Conservation (phyloP, 192 early-diverging fungal genomes). For the Entomortierella parvispora region DNA sequence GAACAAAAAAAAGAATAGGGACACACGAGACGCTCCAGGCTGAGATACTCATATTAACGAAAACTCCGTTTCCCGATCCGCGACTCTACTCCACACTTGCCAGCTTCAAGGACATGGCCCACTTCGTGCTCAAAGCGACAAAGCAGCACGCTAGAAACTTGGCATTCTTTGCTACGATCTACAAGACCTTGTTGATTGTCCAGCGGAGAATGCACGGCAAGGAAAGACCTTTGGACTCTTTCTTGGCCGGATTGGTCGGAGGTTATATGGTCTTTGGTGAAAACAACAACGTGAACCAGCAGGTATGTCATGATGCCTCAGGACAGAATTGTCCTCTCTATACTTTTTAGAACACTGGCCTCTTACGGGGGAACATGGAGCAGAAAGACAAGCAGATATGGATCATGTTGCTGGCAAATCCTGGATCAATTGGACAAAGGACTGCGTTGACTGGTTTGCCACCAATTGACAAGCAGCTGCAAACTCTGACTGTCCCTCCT, state of each 20-base stretch:
- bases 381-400: too few relatives aligned
- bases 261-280: conserved; percentile 96
- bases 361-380: too few relatives aligned
- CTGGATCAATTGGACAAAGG: too few relatives aligned
- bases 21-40: too few relatives aligned
- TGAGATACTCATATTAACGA: too few relatives aligned
- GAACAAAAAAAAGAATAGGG: too few relatives aligned
- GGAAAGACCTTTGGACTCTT: conserved; percentile 82
- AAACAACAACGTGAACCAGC: conserved; percentile 95
- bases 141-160: conserved; percentile 90
- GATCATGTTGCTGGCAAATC: too few relatives aligned
- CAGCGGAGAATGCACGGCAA: conserved; percentile 80
- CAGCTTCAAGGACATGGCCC: conserved; percentile 81
- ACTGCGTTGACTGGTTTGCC: too few relatives aligned
- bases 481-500: background rate
- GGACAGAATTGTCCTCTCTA: too few relatives aligned
- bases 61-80: background rate
- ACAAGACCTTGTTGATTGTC: conserved; percentile 89
- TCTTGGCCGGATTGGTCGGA: conserved; percentile 90
- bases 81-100: too few relatives aligned
- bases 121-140: conserved; percentile 85
- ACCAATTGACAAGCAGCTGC: too few relatives aligned
- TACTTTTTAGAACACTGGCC: too few relatives aligned
- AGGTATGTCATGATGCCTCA: conserved; percentile 63
- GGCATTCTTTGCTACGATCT: conserved; percentile 92